A percentile compares a stretch with the other conserved stretches of the same genome.
These are phyloP conservation scores for Paramecium primaurelia DNA, from an alignment of 73 alveolate species.

Conservation along the genomic window DNA sequence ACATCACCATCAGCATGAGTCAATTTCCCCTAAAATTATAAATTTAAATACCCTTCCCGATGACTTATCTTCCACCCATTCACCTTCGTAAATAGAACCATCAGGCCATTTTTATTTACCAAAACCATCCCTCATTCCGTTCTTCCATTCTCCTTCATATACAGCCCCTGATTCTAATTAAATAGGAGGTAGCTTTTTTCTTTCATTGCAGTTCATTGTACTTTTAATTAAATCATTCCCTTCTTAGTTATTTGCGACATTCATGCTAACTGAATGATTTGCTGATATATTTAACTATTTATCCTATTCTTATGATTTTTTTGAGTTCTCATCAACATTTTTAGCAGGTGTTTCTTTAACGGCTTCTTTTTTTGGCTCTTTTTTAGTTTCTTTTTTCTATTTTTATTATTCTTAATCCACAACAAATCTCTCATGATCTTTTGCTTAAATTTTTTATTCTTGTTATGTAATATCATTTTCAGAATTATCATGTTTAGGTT, in stretches of 20 bases:
- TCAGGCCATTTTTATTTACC: constrained; percentile 60
- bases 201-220: constrained; percentile 36
- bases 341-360: not conserved
- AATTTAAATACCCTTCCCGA: constrained; percentile 67
- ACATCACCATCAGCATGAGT: constrained; percentile 74
- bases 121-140: constrained; percentile 68
- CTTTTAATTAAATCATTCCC: constrained; percentile 27
- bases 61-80: constrained; percentile 62
- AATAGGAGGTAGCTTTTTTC: constrained; percentile 46
- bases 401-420: not conserved
- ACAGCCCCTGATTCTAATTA: constrained; percentile 57
- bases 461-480: not conserved
- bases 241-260: constrained; percentile 34
- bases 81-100: constrained; percentile 59
- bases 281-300: constrained; percentile 44
- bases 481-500: not conserved
- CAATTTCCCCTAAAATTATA: constrained; percentile 63
- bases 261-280: constrained; percentile 45
- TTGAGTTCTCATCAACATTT: constrained; percentile 33
- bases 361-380: not conserved
- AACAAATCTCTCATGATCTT: constrained; percentile 20
- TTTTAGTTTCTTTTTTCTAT: not conserved
- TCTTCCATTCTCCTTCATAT: constrained; percentile 82
- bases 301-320: not conserved
- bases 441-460: constrained; percentile 13